These are phyloP conservation scores for Glebionis coronaria DNA, from an alignment of 129 eudicot species.

Conservation along the genomic window DNA sequence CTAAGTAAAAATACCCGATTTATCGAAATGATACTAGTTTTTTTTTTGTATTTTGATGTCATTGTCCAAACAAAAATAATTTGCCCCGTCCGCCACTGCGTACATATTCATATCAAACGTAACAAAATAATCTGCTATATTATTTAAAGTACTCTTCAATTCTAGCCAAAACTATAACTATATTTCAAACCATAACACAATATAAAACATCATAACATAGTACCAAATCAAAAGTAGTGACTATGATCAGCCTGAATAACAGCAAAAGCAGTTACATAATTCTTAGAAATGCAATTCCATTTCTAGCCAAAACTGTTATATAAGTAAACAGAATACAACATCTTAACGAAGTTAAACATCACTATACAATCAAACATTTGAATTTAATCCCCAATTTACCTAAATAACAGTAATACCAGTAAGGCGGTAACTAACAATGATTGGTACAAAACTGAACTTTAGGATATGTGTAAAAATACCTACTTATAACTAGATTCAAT, in stretches of 20 bases:
- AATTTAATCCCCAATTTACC: background rate
- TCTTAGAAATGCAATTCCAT: background rate
- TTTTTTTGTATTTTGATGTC: too few species aligned
- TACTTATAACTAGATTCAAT: too few species aligned
- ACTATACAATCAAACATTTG: background rate
- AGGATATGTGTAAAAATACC: too few species aligned
- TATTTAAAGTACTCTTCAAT: background rate
- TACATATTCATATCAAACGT: background rate
- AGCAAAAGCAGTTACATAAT: too few species aligned
- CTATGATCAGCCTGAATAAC: too few species aligned
- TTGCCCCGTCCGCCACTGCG: too few species aligned
- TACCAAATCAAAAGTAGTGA: too few species aligned
- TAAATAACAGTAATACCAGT: background rate
- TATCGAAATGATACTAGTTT: too few species aligned
- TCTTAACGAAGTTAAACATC: conserved; percentile 2
- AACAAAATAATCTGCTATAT: background rate
- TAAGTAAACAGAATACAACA: background rate
- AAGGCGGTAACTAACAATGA: too few species aligned
- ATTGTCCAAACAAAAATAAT: too few species aligned
- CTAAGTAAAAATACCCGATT: too few species aligned
- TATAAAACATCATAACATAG: background rate
- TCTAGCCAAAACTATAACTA: background rate
- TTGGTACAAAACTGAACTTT: too few species aligned
- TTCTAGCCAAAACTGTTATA: background rate
- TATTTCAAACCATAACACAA: background rate